These are phyloP conservation scores for Wickerhamiella spandovensis DNA, from an alignment of 805 yeast genomes.

Conservation along the genomic window DNA sequence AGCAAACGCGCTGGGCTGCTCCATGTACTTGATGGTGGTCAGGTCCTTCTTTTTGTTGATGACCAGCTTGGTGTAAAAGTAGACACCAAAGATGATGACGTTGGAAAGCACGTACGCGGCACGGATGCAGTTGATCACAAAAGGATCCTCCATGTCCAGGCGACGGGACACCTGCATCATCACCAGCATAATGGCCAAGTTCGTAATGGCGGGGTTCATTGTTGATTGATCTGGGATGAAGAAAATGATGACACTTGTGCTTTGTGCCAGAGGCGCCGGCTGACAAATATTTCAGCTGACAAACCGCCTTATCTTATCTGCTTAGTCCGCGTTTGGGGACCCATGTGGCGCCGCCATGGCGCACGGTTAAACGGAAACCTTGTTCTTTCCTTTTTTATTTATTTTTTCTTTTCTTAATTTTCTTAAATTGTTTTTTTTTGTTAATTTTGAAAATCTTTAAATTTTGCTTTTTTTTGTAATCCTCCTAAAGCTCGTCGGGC, in stretches of 20 bases:
- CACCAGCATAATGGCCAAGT: constrained; percentile 80
- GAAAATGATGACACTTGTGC: neutral
- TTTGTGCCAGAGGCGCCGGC: no score
- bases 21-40: constrained; percentile 82
- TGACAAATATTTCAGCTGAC: no score
- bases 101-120: constrained; percentile 56
- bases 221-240: neutral
- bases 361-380: no score
- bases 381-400: no score
- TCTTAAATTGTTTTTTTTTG: no score
- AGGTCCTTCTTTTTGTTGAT: constrained; percentile 67
- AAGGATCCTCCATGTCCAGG: constrained; percentile 78
- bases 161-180: constrained; percentile 92
- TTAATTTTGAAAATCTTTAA: no score
- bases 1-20: constrained; percentile 66
- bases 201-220: constrained; percentile 86
- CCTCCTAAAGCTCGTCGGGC: no score
- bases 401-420: no score
- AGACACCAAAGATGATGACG: constrained; percentile 47
- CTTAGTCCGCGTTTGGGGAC: no score
- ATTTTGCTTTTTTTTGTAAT: no score
- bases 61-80: constrained; percentile 45
- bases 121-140: constrained; percentile 60
- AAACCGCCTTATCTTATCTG: no score
- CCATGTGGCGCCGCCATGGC: no score